Evolutionary conservation across 2,329 filamentous ascomycete species (phyloP), one percentile per base, ranked within the genome.

Genomic region (Chaetomiaceae sp.): DNA sequence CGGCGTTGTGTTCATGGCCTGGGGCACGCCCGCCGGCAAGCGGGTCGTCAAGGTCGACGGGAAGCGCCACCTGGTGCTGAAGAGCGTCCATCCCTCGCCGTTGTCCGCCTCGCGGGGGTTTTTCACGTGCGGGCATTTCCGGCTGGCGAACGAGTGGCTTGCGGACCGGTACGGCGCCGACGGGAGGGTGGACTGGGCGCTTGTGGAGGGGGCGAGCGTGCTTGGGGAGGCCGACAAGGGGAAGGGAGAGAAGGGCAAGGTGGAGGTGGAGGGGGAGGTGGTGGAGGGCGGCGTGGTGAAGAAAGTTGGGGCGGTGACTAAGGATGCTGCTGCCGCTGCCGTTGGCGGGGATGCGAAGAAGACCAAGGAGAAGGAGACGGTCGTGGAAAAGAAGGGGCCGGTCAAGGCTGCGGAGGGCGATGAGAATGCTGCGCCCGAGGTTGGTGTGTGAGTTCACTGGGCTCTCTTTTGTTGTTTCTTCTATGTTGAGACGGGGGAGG

Each of bases 1-100:
- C 25, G 94, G 94, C 1, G 92, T 99, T 1, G 94, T 96, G 4
- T 99, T 96, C 67, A 74, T 99, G 69, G 92, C 92, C 0, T 99
- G 94, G 94, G 94, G 94, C 14, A 84, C 77, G 5, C 89, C 90
- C 1, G 94, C 94, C 0, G 87, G 85, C 51, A 87, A 89, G 73
- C 77, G 91, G 51, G 89, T 95, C 20, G 73, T 78, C 37, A 86
- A 84, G 61, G 78, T 97, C 48, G 86, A 94, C 65, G 75, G 71
- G 46, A 76, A 81, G 59, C 85, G 79, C 63, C 92, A 99, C 72
- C 77, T 89, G 41, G 89, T 99, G 33, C 75, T 99, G 59, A 85
- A 87, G 71, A 87, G 85, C 64, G 90, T 91, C 45, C 94, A 99
- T 72, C 94, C 94, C 0, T 96, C 90, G 69, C 94, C 94, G n/a